phyloP scores from a whole-genome alignment of 2,329 filamentous ascomycete genomes.

The Exophiala xenobiotica region DNA sequence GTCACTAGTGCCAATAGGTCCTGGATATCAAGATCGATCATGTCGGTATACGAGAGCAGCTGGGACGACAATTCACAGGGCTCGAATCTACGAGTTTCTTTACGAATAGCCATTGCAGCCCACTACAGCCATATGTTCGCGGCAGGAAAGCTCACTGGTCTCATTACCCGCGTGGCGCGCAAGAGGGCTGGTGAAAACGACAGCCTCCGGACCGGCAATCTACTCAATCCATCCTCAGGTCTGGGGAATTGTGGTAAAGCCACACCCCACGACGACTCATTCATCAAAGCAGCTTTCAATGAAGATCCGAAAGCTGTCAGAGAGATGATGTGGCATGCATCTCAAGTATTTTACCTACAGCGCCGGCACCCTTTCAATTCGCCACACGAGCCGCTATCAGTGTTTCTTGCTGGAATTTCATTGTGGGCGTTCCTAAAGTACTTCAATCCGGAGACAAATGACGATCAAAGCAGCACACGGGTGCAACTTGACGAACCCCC shows the following conservation, averaged over 20 bases:
- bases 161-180: constrained; percentile 9
- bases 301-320: constrained; percentile 4
- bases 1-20: not conserved
- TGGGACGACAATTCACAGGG: constrained; percentile 5
- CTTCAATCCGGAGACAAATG: not conserved
- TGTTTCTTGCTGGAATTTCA: constrained; percentile 8
- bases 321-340: constrained; percentile 11
- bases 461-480: not conserved
- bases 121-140: constrained; percentile 14
- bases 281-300: constrained; percentile 1
- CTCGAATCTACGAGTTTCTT: not conserved
- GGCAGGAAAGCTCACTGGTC: constrained; percentile 3
- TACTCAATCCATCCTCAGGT: not conserved
- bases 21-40: not conserved
- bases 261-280: not conserved
- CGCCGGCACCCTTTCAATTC: constrained; percentile 15
- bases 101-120: constrained; percentile 3
- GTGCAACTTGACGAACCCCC: constrained; percentile 10
- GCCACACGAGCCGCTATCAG: constrained; percentile 10
- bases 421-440: constrained; percentile 10
- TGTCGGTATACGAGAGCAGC: constrained; percentile 8
- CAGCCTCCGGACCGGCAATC: not conserved
- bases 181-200: not conserved
- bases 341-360: constrained; percentile 11
- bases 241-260: not conserved